Conservation (phyloP, 1,284 basidiomycete species). For the Sporisorium reilianum region DNA sequence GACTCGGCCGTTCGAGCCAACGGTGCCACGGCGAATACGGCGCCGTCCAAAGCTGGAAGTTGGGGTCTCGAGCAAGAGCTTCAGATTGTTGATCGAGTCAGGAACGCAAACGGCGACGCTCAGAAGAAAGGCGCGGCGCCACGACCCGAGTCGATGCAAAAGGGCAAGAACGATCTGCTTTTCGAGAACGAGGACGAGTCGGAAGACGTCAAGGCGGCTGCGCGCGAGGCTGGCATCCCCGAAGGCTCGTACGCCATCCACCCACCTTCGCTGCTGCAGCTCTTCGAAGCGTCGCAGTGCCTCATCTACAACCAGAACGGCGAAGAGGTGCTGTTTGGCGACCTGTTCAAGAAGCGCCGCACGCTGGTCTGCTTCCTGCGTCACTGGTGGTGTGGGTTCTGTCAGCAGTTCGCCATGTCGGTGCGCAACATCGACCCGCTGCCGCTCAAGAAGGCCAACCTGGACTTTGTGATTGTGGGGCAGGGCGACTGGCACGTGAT, state of each 20-base stretch:
- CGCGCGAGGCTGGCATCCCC: constrained; percentile 46
- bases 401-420: constrained; percentile 85
- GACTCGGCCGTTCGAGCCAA: neutral
- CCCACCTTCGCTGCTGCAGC: constrained; percentile 63
- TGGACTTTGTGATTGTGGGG: constrained; percentile 80
- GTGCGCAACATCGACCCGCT: constrained; percentile 74
- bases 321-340: constrained; percentile 77
- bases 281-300: constrained; percentile 76
- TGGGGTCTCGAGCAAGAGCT: constrained; percentile 49
- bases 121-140: constrained; percentile 3
- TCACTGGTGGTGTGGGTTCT: constrained; percentile 76
- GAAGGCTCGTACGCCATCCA: constrained; percentile 60
- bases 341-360: constrained; percentile 76
- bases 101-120: constrained; percentile 9
- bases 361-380: constrained; percentile 76
- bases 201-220: constrained; percentile 46
- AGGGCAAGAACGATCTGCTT: constrained; percentile 30
- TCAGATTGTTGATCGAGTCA: constrained; percentile 34
- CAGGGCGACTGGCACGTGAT: constrained; percentile 82
- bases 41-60: constrained; percentile 3
- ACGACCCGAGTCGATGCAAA: constrained; percentile 30
- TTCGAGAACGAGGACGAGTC: constrained; percentile 41
- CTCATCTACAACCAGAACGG: constrained; percentile 79
- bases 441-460: constrained; percentile 74
- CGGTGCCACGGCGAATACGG: neutral